phyloP scores from a whole-genome alignment of 1,284 basidiomycete species.

The Porodaedalea pini region DNA sequence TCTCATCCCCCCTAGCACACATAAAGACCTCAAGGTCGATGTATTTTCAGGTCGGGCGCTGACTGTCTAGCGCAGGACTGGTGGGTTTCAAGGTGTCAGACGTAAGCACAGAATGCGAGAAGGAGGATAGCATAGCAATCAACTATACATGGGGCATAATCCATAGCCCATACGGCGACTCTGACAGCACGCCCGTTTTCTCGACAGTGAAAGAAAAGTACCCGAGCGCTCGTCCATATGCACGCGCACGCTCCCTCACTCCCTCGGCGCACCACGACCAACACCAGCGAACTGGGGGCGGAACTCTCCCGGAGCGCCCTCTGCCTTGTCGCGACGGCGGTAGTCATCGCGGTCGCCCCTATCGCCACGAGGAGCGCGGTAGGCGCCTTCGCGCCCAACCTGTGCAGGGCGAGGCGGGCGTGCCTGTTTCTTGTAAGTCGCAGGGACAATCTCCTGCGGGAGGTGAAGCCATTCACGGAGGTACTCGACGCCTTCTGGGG shows the following conservation, averaged over 20 bases:
- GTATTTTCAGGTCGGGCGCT: not conserved
- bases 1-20: too few species aligned
- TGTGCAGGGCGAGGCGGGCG: constrained; percentile 71
- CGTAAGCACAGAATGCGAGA: not conserved
- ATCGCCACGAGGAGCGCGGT: constrained; percentile 75
- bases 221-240: not conserved
- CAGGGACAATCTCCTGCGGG: constrained; percentile 88
- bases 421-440: constrained; percentile 92
- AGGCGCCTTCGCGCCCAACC: constrained; percentile 65
- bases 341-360: constrained; percentile 83
- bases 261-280: constrained; percentile 79
- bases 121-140: constrained; percentile 14
- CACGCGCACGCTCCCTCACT: constrained; percentile 42
- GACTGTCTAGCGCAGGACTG: not conserved
- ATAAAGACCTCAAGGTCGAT: too few species aligned
- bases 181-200: not conserved
- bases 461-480: constrained; percentile 95
- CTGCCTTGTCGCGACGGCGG: constrained; percentile 69
- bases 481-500: constrained; percentile 92
- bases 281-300: constrained; percentile 83
- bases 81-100: constrained; percentile 9
- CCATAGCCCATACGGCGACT: constrained; percentile 13
- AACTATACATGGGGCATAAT: constrained; percentile 13
- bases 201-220: not conserved
- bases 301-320: constrained; percentile 76